phyloP scores from a whole-genome alignment of 345 rosid species.

The Sisymbrium irio region DNA sequence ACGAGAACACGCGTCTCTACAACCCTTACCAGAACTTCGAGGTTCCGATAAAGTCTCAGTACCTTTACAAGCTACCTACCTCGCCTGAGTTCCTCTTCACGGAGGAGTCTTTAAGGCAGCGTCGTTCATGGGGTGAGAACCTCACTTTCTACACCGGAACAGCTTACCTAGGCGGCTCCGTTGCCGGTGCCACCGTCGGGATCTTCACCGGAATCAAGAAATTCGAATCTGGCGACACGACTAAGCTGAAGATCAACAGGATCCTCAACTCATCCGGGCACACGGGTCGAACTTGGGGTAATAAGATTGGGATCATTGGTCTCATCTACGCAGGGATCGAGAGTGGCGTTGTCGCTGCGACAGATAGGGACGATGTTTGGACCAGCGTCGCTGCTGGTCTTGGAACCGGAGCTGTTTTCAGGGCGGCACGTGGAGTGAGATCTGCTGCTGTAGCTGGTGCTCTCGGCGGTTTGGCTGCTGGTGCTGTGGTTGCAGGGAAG shows the following conservation, averaged over 20 bases:
- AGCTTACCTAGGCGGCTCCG: conserved; percentile 67
- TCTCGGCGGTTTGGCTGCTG: conserved; percentile 82
- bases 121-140: conserved; percentile 98
- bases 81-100: conserved; percentile 92
- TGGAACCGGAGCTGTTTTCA: conserved; percentile 76
- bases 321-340: conserved; percentile 75
- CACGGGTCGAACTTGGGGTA: conserved; percentile 77
- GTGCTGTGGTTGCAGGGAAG: conserved; percentile 73
- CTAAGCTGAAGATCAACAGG: conserved; percentile 79
- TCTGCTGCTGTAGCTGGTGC: conserved; percentile 99
- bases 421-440: conserved; percentile 89
- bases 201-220: conserved; percentile 51
- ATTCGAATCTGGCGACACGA: conserved; percentile 72
- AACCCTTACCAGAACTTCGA: conserved; percentile 70
- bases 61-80: conserved; percentile 77
- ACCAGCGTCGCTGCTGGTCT: conserved; percentile 91
- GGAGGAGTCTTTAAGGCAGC: conserved; percentile 81
- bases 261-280: conserved; percentile 77
- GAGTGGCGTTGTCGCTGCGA: conserved; percentile 61
- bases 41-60: conserved; percentile 45
- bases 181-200: conserved; percentile 60
- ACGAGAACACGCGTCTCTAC: conserved; percentile 60
- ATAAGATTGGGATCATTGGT: conserved; percentile 71
- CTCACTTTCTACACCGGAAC: conserved; percentile 91
- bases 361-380: conserved; percentile 86